Percentiles rank a stretch among this genome's conserved stretches.
Conservation (phyloP, 2,329 filamentous ascomycete genomes). For the Cryphonectria carpinicola region DNA sequence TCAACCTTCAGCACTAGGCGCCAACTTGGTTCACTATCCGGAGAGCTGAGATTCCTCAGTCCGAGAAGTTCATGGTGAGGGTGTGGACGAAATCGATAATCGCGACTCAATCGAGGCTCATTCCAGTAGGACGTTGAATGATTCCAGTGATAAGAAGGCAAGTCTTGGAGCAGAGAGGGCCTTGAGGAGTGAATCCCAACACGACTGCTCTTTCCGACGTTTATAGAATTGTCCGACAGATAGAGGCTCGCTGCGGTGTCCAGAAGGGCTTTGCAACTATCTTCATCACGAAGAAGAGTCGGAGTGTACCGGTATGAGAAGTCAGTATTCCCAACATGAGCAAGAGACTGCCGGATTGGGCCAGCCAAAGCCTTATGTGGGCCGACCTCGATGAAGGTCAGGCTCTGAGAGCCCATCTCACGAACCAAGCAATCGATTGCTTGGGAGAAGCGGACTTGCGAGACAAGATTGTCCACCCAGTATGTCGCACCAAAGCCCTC, state of each 20-base stretch:
- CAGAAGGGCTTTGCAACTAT: conserved; percentile 31
- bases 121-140: conserved; percentile 47
- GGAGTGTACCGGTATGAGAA: too few relatives aligned
- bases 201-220: conserved; percentile 48
- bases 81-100: conserved; percentile 40
- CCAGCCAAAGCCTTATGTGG: conserved; percentile 37
- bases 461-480: conserved; percentile 15
- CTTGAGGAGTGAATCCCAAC: conserved; percentile 44
- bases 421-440: conserved; percentile 11
- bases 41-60: conserved; percentile 24
- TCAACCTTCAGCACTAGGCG: conserved; percentile 25
- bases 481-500: conserved; percentile 15
- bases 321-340: too few relatives aligned
- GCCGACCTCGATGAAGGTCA: conserved; percentile 37
- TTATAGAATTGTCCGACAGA: conserved; percentile 16
- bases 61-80: conserved; percentile 47
- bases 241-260: conserved; percentile 54
- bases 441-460: conserved; percentile 7
- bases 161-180: conserved; percentile 30
- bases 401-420: conserved; percentile 10
- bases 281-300: too few relatives aligned
- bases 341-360: conserved; percentile 33
- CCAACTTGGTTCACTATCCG: conserved; percentile 26
- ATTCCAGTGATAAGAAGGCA: conserved; percentile 53
- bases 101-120: conserved; percentile 40